Percentiles rank a stretch among this genome's conserved stretches.
Conservation (phyloP, 495 filamentous ascomycete genomes). For the Hyaloscypha bicolor region DNA sequence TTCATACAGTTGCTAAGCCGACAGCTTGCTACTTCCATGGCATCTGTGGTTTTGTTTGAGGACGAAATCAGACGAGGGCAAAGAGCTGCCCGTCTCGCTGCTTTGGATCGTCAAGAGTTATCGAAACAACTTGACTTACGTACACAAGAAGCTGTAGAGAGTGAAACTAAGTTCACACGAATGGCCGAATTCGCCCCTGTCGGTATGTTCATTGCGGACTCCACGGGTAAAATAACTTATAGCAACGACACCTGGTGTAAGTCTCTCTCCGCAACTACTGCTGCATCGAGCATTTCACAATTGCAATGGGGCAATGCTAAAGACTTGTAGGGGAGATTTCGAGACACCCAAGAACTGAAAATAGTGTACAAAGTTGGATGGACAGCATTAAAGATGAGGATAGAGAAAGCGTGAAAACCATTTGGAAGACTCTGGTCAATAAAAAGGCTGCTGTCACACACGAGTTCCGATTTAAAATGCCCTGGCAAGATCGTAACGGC, state of each 20-base stretch:
- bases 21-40: slow-evolving; percentile 70
- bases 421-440: slow-evolving; percentile 61
- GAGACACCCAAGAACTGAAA: slow-evolving; percentile 51
- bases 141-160: slow-evolving; percentile 69
- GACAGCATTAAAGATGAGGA: slow-evolving; percentile 65
- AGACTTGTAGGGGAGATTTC: slow-evolving; percentile 54
- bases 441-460: slow-evolving; percentile 57
- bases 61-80: slow-evolving; percentile 72
- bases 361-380: slow-evolving; percentile 63
- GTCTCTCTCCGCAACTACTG: background rate
- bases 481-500: slow-evolving; percentile 59
- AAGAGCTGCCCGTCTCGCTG: slow-evolving; percentile 64
- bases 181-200: slow-evolving; percentile 76
- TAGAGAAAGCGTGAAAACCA: slow-evolving; percentile 46
- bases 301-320: background rate
- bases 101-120: slow-evolving; percentile 65
- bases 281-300: background rate
- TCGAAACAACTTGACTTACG: slow-evolving; percentile 65
- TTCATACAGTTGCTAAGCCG: slow-evolving; percentile 70
- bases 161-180: slow-evolving; percentile 70
- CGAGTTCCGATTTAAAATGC: slow-evolving; percentile 69
- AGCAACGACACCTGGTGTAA: slow-evolving; percentile 68
- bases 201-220: slow-evolving; percentile 72
- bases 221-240: slow-evolving; percentile 62
- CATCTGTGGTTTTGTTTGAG: slow-evolving; percentile 72